Evolutionary conservation across 768 basidiomycete species (phyloP), one percentile per base, ranked within the genome.

Genomic region (Russula vinacea): DNA sequence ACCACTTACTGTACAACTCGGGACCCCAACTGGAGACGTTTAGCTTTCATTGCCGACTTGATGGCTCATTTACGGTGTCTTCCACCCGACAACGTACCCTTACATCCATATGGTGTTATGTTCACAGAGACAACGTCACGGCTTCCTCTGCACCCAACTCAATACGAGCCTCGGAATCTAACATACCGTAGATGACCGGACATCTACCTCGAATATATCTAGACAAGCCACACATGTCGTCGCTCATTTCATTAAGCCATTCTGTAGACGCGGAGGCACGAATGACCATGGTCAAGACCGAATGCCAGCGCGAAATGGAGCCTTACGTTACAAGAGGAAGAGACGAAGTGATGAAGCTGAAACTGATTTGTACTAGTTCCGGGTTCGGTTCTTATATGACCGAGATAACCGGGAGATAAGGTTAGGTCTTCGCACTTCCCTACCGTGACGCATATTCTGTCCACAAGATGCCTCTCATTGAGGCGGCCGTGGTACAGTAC

Each of bases 21-120:
- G 57, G 39, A 26, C 26, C 44, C 65, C 69, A 1, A 89, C 91
- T 75, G 45, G 94, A 83, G 58, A 95, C 81, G 22, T 86, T 82
- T 79, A 75, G 29, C 93, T 79, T 7, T 86, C 90, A 73, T 86
- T 91, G 35, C 53, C 94, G 80, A 35, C 95, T 80, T 0, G 89
- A 93, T 1, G 93, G 93, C 70, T 94, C 93, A 33, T 94, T 92
- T 2, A 92, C 93, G 0, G 93, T 95, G 79, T 74, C 5, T 90
- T 88, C 1, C 93, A 79, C 54, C 88, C 84, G 47, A 89, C 72
- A 33, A 94, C 81, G 66, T 55, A 44, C 49, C 42, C 5, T 22
- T 32, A 37, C 35, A 39, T 92, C 86, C 0, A 88, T 85, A 44
- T 95, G 80, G 62, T 92, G 80, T 63, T 89, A 80, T 11, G 78